Evolutionary conservation across 805 yeast genomes (phyloP).

Genomic region (Candida ulmi): DNA sequence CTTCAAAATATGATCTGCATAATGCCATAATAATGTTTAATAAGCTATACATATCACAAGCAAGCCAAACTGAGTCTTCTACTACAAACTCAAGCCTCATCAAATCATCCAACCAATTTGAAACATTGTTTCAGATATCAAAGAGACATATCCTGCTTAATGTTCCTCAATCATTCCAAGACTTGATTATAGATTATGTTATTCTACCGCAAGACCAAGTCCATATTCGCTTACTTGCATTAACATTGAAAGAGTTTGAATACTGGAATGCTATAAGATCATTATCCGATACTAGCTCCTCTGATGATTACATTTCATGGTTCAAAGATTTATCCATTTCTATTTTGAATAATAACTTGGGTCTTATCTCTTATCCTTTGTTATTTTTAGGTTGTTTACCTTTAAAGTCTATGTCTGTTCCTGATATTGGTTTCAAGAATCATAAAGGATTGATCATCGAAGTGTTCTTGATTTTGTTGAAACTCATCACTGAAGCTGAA

Average conservation of each 20-base stretch:
- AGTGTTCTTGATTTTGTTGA: constrained; percentile 7
- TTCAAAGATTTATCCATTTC: constrained; percentile 15
- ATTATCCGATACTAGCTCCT: neutral
- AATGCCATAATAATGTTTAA: constrained; percentile 49
- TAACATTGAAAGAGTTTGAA: constrained; percentile 45
- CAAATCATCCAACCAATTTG: constrained; percentile 8
- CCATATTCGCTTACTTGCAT: constrained; percentile 39
- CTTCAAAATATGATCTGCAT: constrained; percentile 39
- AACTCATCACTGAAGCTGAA: constrained; percentile 1
- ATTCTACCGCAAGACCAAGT: constrained; percentile 31
- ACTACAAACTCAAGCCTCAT: neutral
- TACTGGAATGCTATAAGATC: constrained; percentile 3
- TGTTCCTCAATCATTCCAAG: constrained; percentile 46
- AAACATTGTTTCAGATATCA: constrained; percentile 34
- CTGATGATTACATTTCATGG: constrained; percentile 1
- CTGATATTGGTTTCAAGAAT: neutral
- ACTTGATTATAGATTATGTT: constrained; percentile 42
- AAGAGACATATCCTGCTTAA: constrained; percentile 44
- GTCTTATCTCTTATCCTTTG: constrained; percentile 45
- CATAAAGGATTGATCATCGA: constrained; percentile 5
- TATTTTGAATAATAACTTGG: constrained; percentile 45
- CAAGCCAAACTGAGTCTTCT: constrained; percentile 11
- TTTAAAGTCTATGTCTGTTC: neutral
- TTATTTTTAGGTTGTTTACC: constrained; percentile 28
- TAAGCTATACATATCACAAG: constrained; percentile 26